These are phyloP conservation scores for Phytophthora multivora DNA, from an alignment of 352 stramenopile species.

Conservation along the genomic window DNA sequence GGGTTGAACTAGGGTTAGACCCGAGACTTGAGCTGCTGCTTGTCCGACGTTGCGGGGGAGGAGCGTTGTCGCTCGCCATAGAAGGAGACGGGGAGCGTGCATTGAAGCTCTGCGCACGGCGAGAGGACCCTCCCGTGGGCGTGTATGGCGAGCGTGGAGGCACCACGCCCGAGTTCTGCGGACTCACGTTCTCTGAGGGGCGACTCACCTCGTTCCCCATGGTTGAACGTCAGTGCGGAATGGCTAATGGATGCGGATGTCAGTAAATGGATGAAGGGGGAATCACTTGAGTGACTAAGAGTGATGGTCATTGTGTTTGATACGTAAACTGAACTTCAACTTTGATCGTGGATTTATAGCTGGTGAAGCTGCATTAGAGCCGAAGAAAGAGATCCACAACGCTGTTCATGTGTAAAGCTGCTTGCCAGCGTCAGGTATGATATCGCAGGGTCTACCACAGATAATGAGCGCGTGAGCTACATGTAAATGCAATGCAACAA, in stretches of 20 bases:
- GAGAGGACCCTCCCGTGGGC: constrained; percentile 27
- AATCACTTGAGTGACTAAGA: constrained; percentile 9
- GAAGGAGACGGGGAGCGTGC: constrained; percentile 26
- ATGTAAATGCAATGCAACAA: constrained; percentile 19
- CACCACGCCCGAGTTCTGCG: constrained; percentile 31
- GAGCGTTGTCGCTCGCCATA: neutral
- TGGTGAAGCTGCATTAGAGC: too few species aligned
- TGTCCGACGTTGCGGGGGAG: constrained; percentile 16
- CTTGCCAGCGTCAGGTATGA: neutral
- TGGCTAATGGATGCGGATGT: constrained; percentile 13
- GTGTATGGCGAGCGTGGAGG: constrained; percentile 34
- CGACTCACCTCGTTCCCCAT: constrained; percentile 75
- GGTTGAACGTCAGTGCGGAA: constrained; percentile 1
- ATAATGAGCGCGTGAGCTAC: constrained; percentile 6
- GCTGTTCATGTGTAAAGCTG: neutral
- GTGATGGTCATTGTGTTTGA: constrained; percentile 21
- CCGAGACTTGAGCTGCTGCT: constrained; percentile 17
- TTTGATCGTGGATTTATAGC: neutral
- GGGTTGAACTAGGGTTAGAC: constrained; percentile 16
- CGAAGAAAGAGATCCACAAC: neutral
- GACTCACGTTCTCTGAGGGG: constrained; percentile 21
- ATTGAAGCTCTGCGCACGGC: constrained; percentile 55
- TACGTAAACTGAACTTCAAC: constrained; percentile 21
- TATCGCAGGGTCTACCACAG: neutral
- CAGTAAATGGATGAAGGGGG: constrained; percentile 1